Conservation (phyloP, 106 monocot species). For the Chionographis japonica region DNA sequence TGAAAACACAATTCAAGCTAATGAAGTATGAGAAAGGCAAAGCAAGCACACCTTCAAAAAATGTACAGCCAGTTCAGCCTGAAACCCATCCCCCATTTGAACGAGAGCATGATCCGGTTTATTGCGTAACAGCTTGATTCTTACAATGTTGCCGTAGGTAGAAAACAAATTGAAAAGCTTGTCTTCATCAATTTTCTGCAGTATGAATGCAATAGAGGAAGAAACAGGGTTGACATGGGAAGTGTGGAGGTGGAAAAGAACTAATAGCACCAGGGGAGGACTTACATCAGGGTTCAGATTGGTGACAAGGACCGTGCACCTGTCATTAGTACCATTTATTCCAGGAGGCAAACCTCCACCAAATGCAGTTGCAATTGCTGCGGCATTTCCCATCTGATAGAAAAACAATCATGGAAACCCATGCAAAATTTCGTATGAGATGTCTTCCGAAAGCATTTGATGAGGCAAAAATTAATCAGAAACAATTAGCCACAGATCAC, state of each 20-base stretch:
- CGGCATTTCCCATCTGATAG: conserved; percentile 67
- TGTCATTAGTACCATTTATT: conserved; percentile 19
- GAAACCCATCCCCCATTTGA: conserved; percentile 61
- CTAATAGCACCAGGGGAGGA: not conserved
- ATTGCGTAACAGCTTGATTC: conserved; percentile 51
- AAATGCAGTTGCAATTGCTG: conserved; percentile 73
- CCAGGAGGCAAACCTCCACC: conserved; percentile 29
- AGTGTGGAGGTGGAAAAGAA: not conserved
- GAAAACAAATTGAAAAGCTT: conserved; percentile 65
- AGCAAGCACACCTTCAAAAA: conserved; percentile 41
- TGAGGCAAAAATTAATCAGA: too few species aligned
- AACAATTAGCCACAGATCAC: too few species aligned
- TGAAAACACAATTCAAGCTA: not conserved
- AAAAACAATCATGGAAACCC: not conserved
- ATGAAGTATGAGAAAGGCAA: not conserved
- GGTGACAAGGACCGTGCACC: conserved; percentile 49
- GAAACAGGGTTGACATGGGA: too few species aligned
- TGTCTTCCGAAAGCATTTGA: too few species aligned
- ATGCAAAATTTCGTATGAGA: too few species aligned
- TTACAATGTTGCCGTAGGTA: conserved; percentile 55
- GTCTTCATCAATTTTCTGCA: conserved; percentile 53
- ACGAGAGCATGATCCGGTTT: conserved; percentile 73
- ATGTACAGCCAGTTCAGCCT: conserved; percentile 58
- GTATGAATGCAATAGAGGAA: not conserved
- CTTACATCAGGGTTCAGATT: conserved; percentile 50